Evolutionary conservation across 208 protist species (phyloP), one percentile per base, ranked within the genome.

Genomic region (Crithidia brevicula): DNA sequence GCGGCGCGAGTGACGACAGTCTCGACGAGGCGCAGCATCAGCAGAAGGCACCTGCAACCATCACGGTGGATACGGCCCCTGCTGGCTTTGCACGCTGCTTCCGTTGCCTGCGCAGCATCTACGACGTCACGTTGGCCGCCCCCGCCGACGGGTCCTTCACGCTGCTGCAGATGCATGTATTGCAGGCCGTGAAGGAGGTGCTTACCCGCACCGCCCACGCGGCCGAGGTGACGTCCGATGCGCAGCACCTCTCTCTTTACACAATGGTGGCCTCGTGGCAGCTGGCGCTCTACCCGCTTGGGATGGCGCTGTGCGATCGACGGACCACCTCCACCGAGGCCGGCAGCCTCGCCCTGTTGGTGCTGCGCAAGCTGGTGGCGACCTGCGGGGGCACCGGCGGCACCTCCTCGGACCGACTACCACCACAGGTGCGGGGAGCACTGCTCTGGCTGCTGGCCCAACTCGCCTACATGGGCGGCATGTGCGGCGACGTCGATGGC

Each of bases 151-250:
- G 62, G 4, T 52, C 68, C 31, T 68, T 34, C 11, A 79, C 69
- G 20, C 72, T 90, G 16, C 79, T 92, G 20, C 67, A 81, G 54
- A 85, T 86, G 75, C 87, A 93, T 62, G 45, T 92, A 23, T 71
- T 96, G 47, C 86, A 93, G 59, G 80, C 77, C 33, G 76, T 91
- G 15, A 88, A 89, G 76, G 86, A 96, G 67, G 56, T 96, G n/a
- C 74, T 92, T 45, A 62, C 74, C 1, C 83, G 84, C 45, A 90
- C 74, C 6, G 66, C 91, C 7, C 83, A 69, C 34, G 42, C 46
- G 9, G 42, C 67, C 4, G 76, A 76, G 58, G 52, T 59, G 15
- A 64, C 16, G 18, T 33, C 33, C 45, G 42, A 51, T 11, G 60
- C 27, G 7, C 68, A 51, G 30, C 73, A 52, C 9, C 61, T 71